These are phyloP conservation scores for Abelmoschus esculentus DNA, from an alignment of 345 rosid species.

Conservation along the genomic window DNA sequence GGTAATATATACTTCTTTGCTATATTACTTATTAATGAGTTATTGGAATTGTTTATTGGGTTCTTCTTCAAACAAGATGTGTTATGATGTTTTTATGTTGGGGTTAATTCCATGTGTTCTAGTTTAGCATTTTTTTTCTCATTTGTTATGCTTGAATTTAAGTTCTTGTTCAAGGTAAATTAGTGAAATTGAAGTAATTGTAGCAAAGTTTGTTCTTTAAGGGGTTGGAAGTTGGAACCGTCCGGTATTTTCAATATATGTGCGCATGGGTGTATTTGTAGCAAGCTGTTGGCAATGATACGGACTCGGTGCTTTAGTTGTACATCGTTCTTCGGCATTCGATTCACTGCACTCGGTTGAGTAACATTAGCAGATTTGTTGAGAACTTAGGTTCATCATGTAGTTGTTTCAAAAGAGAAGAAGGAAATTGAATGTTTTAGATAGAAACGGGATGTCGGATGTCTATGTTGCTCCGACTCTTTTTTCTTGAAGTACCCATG, in stretches of 20 bases:
- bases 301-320: neutral
- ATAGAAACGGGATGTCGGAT: too few relatives aligned
- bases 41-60: too few relatives aligned
- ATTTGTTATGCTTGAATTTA: neutral
- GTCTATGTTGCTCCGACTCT: too few relatives aligned
- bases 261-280: too few relatives aligned
- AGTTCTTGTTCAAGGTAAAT: neutral
- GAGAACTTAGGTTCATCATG: neutral
- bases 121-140: neutral
- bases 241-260: too few relatives aligned
- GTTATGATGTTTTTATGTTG: neutral
- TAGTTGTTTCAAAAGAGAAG: too few relatives aligned
- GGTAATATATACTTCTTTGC: constrained; percentile 33
- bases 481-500: too few relatives aligned
- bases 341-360: neutral
- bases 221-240: neutral
- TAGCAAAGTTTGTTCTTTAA: neutral
- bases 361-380: neutral
- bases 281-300: too few relatives aligned
- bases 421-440: too few relatives aligned
- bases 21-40: neutral
- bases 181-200: neutral
- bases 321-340: neutral
- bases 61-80: neutral
- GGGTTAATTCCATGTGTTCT: neutral